A percentile compares a stretch with the other conserved stretches of the same genome.
These are phyloP conservation scores for Pythium pyrilobum DNA, from an alignment of 352 stramenopile species.

Conservation along the genomic window DNA sequence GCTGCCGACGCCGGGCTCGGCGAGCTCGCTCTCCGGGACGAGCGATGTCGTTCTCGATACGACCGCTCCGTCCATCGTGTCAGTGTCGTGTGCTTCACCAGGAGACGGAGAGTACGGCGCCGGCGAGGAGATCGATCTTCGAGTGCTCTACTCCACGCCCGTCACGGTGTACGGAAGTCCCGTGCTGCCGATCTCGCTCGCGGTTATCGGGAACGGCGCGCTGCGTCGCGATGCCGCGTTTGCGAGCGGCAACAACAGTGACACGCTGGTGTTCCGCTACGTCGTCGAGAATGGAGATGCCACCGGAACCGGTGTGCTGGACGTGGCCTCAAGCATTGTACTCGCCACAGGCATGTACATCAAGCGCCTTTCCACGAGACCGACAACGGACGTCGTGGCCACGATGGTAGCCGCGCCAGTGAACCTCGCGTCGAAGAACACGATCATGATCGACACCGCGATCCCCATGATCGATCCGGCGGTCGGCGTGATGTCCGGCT, in stretches of 20 bases:
- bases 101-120: conserved; percentile 66
- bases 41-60: conserved; percentile 67
- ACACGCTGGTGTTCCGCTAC: conserved; percentile 65
- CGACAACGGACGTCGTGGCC: conserved; percentile 48
- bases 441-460: conserved; percentile 58
- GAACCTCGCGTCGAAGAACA: conserved; percentile 52
- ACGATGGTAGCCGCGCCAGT: conserved; percentile 38
- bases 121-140: conserved; percentile 55
- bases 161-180: conserved; percentile 64
- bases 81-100: conserved; percentile 38
- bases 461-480: conserved; percentile 44
- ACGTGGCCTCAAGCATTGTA: conserved; percentile 50
- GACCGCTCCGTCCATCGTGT: conserved; percentile 50
- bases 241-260: conserved; percentile 60
- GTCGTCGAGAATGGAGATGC: conserved; percentile 54
- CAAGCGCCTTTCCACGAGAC: conserved; percentile 61
- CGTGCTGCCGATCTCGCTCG: conserved; percentile 41
- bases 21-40: conserved; percentile 38
- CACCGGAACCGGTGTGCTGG: conserved; percentile 26
- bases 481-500: conserved; percentile 47
- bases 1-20: conserved; percentile 36
- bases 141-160: conserved; percentile 50
- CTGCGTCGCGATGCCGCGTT: conserved; percentile 37
- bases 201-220: conserved; percentile 31
- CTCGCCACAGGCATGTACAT: conserved; percentile 56